Conservation (phyloP, 495 filamentous ascomycete genomes). For the Zalerion maritima region DNA sequence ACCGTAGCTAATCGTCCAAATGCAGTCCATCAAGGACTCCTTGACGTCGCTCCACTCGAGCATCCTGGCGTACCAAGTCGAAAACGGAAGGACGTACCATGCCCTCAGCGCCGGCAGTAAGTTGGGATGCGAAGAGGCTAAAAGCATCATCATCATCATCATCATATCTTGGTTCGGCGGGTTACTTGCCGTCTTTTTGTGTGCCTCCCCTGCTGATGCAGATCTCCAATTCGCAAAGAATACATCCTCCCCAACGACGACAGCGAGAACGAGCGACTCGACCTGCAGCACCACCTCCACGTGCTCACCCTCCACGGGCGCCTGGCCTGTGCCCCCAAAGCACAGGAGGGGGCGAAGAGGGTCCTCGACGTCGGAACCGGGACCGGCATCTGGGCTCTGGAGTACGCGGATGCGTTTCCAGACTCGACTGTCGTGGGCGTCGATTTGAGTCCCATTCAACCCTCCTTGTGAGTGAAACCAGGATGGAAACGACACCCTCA, state of each 20-base stretch:
- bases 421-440: conserved; percentile 23
- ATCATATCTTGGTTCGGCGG: too few species aligned
- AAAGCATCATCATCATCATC: too few species aligned
- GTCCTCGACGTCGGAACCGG: conserved; percentile 36
- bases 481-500: too few species aligned
- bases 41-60: conserved; percentile 18
- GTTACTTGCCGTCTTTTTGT: too few species aligned
- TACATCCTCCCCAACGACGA: conserved; percentile 17
- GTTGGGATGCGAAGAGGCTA: too few species aligned
- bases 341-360: conserved; percentile 11
- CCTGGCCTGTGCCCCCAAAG: conserved; percentile 15
- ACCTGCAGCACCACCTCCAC: conserved; percentile 12
- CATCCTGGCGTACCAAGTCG: conserved; percentile 18
- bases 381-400: conserved; percentile 36
- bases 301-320: conserved; percentile 13
- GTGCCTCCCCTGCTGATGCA: background rate
- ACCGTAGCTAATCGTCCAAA: too few species aligned
- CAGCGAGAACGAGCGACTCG: conserved; percentile 10
- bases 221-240: conserved; percentile 4
- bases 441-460: conserved; percentile 29
- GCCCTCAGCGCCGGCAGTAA: conserved; percentile 24
- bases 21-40: too few species aligned
- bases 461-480: conserved; percentile 19
- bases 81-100: conserved; percentile 30
- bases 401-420: too few species aligned